Evolutionary conservation across 495 filamentous ascomycete species (phyloP).

Genomic region (Talaromyces ruber): DNA sequence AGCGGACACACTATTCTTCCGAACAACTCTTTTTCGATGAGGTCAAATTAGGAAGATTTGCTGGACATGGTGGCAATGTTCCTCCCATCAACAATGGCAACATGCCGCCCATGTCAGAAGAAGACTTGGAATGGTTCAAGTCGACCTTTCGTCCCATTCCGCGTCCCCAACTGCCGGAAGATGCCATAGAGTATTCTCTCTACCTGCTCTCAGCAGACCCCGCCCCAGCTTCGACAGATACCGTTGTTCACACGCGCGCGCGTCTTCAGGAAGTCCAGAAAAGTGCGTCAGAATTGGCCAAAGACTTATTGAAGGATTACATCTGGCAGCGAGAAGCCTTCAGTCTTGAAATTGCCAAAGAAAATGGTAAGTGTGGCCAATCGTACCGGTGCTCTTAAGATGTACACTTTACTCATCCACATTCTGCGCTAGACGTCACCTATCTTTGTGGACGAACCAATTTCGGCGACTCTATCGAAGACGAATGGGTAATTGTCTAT

Average conservation of each 20-base stretch:
- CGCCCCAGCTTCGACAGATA: constrained; percentile 37
- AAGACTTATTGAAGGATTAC: constrained; percentile 64
- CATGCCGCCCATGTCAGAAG: constrained; percentile 38
- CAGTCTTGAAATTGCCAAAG: constrained; percentile 48
- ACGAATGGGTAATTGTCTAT: constrained; percentile 95
- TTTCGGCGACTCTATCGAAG: constrained; percentile 88
- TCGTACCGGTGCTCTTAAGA: not conserved
- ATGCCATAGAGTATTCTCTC: constrained; percentile 79
- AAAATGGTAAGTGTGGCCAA: constrained; percentile 39
- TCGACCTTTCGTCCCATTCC: constrained; percentile 50
- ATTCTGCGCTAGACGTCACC: constrained; percentile 23
- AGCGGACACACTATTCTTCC: not conserved
- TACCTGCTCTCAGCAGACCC: constrained; percentile 50
- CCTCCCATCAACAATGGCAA: constrained; percentile 1
- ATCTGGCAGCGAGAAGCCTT: constrained; percentile 93
- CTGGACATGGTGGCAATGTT: not conserved
- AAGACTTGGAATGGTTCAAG: constrained; percentile 41
- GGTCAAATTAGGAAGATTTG: not conserved
- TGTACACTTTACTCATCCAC: not conserved
- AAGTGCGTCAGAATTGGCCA: constrained; percentile 52
- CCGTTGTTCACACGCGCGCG: constrained; percentile 41
- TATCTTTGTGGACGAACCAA: constrained; percentile 64
- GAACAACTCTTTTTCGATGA: constrained; percentile 3
- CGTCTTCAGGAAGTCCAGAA: constrained; percentile 64
- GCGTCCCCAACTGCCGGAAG: constrained; percentile 66